Percentiles rank a stretch among this genome's conserved stretches.
These are phyloP conservation scores for Albizia julibrissin DNA, from an alignment of 306 rosid species.

Conservation along the genomic window DNA sequence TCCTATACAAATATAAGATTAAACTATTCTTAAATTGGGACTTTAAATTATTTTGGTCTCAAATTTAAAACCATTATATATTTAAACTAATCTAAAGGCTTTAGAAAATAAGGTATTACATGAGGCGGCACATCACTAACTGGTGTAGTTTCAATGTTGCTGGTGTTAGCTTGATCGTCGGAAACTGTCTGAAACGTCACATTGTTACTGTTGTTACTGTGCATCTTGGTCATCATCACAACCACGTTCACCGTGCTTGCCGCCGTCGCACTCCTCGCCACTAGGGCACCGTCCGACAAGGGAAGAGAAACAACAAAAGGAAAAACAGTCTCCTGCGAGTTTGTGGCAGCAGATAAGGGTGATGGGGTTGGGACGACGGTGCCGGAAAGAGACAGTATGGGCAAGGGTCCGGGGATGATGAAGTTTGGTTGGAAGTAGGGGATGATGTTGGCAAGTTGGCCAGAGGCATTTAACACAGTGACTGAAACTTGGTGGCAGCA, in stretches of 20 bases:
- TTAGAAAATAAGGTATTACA: too few relatives aligned
- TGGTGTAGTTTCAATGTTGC: not conserved
- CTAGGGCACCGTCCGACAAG: not conserved
- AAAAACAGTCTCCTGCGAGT: not conserved
- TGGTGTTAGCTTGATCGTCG: too few relatives aligned
- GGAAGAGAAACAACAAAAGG: not conserved
- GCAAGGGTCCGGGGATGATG: conserved; percentile 51
- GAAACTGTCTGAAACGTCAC: too few relatives aligned
- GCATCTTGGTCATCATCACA: not conserved
- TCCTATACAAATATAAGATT: too few relatives aligned
- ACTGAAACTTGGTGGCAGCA: conserved; percentile 33
- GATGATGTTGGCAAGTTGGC: conserved; percentile 48
- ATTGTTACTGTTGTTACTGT: too few relatives aligned
- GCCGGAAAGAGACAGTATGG: conserved; percentile 40
- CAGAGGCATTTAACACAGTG: conserved; percentile 46
- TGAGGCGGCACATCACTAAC: not conserved
- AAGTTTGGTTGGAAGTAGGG: conserved; percentile 31
- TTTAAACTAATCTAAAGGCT: too few relatives aligned
- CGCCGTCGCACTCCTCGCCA: not conserved
- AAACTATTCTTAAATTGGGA: too few relatives aligned
- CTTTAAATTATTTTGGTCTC: too few relatives aligned
- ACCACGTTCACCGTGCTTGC: not conserved
- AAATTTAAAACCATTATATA: too few relatives aligned
- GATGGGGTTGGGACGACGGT: not conserved
- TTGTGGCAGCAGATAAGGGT: not conserved